Evolutionary conservation across 148 eudicot species (phyloP), one percentile per base, ranked within the genome.

Genomic region (Chenopodium formosanum): DNA sequence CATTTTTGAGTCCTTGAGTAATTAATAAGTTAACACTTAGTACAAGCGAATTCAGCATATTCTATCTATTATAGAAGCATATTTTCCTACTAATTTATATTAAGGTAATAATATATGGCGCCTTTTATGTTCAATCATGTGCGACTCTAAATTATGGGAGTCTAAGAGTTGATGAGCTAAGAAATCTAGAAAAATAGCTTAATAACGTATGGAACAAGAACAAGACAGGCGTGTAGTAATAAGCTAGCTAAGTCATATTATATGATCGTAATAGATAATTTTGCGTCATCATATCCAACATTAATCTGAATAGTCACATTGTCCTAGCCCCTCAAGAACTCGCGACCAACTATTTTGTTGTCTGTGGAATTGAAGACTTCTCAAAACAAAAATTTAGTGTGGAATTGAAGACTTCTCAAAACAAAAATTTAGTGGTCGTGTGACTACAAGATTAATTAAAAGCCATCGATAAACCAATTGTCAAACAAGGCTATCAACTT

Each of bases 21-120:
- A 76, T 58, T 37, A 31, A 19, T 1, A 80, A 77, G 87, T 84
- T 78, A 74, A 23, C 81, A 79, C 34, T 29, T 37, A 60, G 40
- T 44, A 81, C 74, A 89, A 89, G 90, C 84, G 79, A 88, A 12
- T 34, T 44, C 2, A 67, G 77, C 86, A 85, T 89, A 83, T 89
- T 81, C 88, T 79, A 31, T 47, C 75, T 46, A 4, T 19, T 32
- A 50, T 7, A n/a, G n/a, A n/a, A n/a, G n/a, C n/a, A n/a, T n/a
- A n/a, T n/a, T n/a, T n/a, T 70, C 10, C 52, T 8, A 70, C 1
- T 4, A 70, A 40, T 40, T 40, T 40, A 40, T 40, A 5, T 70
- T 8, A 22, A 7, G 27, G 32, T 56, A 56, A 16, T 2, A 13
- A 70, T 3, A 32, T 48, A 32, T 70, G 44, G 44, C 8, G 13